Evolutionary conservation across 2,329 filamentous ascomycete species (phyloP).

Genomic region (Aureobasidium sp.): DNA sequence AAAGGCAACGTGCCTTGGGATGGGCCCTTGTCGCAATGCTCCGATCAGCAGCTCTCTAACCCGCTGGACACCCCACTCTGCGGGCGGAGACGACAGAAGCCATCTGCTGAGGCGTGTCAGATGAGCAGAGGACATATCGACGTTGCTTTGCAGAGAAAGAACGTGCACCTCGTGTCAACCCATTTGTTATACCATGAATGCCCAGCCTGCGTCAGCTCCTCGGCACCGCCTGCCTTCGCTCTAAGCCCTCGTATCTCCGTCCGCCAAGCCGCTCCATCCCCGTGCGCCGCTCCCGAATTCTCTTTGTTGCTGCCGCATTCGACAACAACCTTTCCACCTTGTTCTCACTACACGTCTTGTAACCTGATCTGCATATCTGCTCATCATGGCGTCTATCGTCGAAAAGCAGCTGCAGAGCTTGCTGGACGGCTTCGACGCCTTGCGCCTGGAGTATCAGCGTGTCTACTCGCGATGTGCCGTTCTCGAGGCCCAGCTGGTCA

Average conservation of each 20-base stretch:
- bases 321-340: background rate
- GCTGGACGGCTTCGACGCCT: constrained; percentile 37
- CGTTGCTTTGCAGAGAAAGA: background rate
- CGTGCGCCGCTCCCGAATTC: background rate
- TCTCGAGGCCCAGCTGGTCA: constrained; percentile 40
- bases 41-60: constrained; percentile 81
- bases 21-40: constrained; percentile 78
- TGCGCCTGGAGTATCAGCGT: constrained; percentile 40
- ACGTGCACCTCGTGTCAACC: background rate
- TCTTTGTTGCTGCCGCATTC: constrained; percentile 7
- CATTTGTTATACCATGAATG: background rate
- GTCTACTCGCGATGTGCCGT: constrained; percentile 36
- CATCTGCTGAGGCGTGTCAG: constrained; percentile 59
- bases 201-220: constrained; percentile 6
- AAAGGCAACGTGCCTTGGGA: constrained; percentile 95
- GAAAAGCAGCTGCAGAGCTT: constrained; percentile 32
- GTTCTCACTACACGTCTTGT: background rate
- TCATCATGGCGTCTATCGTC: constrained; percentile 5
- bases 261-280: background rate
- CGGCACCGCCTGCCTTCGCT: background rate
- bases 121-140: constrained; percentile 38
- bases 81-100: constrained; percentile 79
- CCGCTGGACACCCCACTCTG: constrained; percentile 77
- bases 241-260: background rate
- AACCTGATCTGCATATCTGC: too few species aligned